Evolutionary conservation across 495 filamentous ascomycete genomes (phyloP).

Genomic region (Hypomontagnella submonticulosa): DNA sequence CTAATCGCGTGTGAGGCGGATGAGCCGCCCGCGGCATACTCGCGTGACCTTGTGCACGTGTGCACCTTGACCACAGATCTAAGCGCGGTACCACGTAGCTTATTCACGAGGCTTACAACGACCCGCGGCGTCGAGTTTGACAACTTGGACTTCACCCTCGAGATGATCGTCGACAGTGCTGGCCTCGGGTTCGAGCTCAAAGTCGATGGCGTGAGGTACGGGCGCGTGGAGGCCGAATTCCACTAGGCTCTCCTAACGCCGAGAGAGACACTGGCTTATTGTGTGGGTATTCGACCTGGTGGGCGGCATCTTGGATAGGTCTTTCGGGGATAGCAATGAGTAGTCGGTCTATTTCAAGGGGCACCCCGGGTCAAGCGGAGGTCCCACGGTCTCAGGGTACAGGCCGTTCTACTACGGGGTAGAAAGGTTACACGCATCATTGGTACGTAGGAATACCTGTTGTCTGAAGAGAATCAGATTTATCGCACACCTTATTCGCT

Average conservation of each 20-base stretch:
- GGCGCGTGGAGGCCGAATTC: conserved; percentile 76
- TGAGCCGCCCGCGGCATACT: conserved; percentile 67
- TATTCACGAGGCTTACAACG: conserved; percentile 75
- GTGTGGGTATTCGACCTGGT: too few relatives aligned
- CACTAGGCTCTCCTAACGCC: conserved; percentile 48
- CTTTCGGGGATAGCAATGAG: not conserved
- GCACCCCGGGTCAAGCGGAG: conserved; percentile 7
- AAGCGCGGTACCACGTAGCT: conserved; percentile 70
- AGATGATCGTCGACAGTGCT: conserved; percentile 79
- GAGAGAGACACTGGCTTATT: too few relatives aligned
- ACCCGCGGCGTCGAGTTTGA: conserved; percentile 79
- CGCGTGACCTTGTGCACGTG: conserved; percentile 68
- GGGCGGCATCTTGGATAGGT: not conserved
- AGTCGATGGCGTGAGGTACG: conserved; percentile 78
- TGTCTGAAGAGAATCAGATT: too few relatives aligned
- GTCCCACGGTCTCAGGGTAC: not conserved
- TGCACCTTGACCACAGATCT: conserved; percentile 83
- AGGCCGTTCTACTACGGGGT: too few relatives aligned
- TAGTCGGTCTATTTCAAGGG: not conserved
- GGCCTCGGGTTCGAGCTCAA: conserved; percentile 77
- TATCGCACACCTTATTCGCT: too few relatives aligned
- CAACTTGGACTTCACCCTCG: conserved; percentile 78
- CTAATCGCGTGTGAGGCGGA: conserved; percentile 76
- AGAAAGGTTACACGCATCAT: not conserved
- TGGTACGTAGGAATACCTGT: conserved; percentile 6